A percentile compares a stretch with the other conserved stretches of the same genome.
These are phyloP conservation scores for Yarrowia osloensis DNA, from an alignment of 805 yeast genomes.

Conservation along the genomic window DNA sequence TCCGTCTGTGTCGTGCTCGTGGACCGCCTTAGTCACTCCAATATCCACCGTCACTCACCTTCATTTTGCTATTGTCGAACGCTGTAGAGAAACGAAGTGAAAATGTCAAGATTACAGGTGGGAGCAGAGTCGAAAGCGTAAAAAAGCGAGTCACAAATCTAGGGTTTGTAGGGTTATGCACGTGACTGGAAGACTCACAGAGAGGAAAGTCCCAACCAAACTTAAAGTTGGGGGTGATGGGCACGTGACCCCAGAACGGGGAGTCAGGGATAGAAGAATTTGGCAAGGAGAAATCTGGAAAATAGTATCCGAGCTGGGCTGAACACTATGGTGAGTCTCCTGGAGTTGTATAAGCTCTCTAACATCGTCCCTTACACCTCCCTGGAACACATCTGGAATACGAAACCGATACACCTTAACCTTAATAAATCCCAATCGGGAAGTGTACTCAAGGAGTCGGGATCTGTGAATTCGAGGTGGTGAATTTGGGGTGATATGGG, in stretches of 20 bases:
- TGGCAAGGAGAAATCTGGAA: too few relatives aligned
- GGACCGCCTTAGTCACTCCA: not conserved
- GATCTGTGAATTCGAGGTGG: too few relatives aligned
- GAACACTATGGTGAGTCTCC: too few relatives aligned
- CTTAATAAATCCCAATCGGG: not conserved
- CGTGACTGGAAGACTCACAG: slow-evolving; percentile 9
- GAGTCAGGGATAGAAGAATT: too few relatives aligned
- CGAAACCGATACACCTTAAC: slow-evolving; percentile 6
- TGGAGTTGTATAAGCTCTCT: too few relatives aligned
- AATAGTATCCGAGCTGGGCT: too few relatives aligned
- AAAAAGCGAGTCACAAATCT: slow-evolving; percentile 22
- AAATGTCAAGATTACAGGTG: slow-evolving; percentile 30
- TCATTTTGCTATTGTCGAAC: slow-evolving; percentile 30
- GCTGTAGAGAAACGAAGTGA: slow-evolving; percentile 31
- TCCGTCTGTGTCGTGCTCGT: not conserved
- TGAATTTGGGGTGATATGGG: too few relatives aligned
- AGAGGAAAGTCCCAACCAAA: slow-evolving; percentile 4
- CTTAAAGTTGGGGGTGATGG: not conserved
- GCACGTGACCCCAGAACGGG: not conserved
- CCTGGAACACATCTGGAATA: too few relatives aligned
- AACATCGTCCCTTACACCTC: too few relatives aligned
- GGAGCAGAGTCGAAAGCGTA: slow-evolving; percentile 30
- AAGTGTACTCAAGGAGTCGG: not conserved
- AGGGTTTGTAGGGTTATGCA: slow-evolving; percentile 25
- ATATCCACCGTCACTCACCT: slow-evolving; percentile 9